These are phyloP conservation scores for Pholiota adiposa DNA, from an alignment of 1,284 basidiomycete species.

Conservation along the genomic window DNA sequence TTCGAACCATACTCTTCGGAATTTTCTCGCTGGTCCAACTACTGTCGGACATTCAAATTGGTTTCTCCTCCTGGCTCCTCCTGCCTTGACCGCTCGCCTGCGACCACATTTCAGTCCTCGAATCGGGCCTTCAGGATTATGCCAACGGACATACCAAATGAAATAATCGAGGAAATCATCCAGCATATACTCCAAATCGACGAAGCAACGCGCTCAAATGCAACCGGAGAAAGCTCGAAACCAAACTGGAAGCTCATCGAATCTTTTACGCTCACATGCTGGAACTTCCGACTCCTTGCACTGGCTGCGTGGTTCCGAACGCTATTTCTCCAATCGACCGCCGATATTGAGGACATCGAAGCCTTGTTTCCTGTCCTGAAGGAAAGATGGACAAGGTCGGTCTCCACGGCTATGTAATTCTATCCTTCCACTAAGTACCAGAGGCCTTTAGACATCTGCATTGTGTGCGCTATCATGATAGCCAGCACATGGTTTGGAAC, in stretches of 20 bases:
- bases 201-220: constrained; percentile 12
- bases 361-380: constrained; percentile 30
- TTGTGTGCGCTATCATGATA: constrained; percentile 27
- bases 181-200: constrained; percentile 15
- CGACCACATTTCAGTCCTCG: too few species aligned
- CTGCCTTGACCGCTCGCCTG: too few species aligned
- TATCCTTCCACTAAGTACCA: background rate
- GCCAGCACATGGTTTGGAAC: constrained; percentile 26
- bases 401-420: background rate
- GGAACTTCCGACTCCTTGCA: constrained; percentile 28
- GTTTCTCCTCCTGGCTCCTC: too few species aligned
- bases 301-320: constrained; percentile 36
- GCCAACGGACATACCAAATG: constrained; percentile 2
- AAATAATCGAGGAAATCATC: constrained; percentile 29
- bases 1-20: background rate
- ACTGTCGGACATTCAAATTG: background rate
- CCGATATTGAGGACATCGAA: constrained; percentile 23
- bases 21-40: too few species aligned
- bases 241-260: constrained; percentile 30
- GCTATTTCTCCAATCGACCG: constrained; percentile 25
- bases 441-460: constrained; percentile 31
- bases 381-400: constrained; percentile 33
- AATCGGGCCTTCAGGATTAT: background rate
- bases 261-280: constrained; percentile 32
- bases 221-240: constrained; percentile 25